Evolutionary conservation across 345 rosid genomes (phyloP).

Genomic region (Orychophragmus violaceus): DNA sequence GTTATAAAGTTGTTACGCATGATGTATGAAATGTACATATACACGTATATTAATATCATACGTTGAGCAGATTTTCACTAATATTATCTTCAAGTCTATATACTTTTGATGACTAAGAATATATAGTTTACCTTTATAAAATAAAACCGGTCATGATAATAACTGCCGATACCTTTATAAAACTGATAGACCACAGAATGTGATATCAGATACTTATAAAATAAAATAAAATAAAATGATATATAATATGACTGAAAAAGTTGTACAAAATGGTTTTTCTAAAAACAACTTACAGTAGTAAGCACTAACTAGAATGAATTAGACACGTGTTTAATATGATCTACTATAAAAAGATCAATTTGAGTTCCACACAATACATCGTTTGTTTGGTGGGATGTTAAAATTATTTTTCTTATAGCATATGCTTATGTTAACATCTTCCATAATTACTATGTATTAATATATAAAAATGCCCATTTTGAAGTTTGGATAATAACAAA

Average conservation of each 20-base stretch:
- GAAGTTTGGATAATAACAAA: conserved; percentile 23
- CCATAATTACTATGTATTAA: not conserved
- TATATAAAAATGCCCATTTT: not conserved
- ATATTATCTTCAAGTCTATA: not conserved
- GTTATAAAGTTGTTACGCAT: conserved; percentile 16
- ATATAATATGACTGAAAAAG: not conserved
- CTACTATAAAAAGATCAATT: not conserved
- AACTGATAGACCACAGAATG: not conserved
- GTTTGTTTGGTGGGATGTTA: no score
- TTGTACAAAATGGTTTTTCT: not conserved
- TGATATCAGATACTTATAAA: not conserved
- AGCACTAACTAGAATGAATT: not conserved
- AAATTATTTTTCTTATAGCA: no score
- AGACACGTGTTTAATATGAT: not conserved
- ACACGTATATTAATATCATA: not conserved
- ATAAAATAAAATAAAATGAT: not conserved
- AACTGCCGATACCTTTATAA: not conserved
- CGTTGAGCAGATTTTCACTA: not conserved
- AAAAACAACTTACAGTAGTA: not conserved
- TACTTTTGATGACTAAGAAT: not conserved
- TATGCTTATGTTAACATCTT: not conserved
- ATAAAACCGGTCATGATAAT: not conserved
- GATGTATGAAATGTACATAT: conserved; percentile 15
- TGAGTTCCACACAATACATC: conserved; percentile 13
- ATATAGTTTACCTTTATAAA: not conserved